Conservation (phyloP, 306 rosid species). For the Quercus parvula region DNA sequence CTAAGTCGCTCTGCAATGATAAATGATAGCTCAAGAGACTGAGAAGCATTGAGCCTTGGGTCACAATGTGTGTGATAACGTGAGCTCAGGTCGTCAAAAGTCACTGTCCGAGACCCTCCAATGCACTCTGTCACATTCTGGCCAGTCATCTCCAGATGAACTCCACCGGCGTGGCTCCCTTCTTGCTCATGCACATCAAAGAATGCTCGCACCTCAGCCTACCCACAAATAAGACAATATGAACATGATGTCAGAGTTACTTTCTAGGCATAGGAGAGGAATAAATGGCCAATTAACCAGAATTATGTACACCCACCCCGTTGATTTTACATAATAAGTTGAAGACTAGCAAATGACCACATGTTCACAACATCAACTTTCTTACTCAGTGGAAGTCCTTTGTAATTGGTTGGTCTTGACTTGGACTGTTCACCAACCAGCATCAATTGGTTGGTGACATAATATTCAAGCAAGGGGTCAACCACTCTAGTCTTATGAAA, state of each 20-base stretch:
- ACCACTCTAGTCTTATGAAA: not conserved
- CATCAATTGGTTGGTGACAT: not conserved
- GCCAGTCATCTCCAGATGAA: slow-evolving; percentile 76
- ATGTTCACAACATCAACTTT: not conserved
- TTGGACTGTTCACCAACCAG: slow-evolving; percentile 2
- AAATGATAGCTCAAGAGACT: slow-evolving; percentile 70
- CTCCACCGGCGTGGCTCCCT: slow-evolving; percentile 79
- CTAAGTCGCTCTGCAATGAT: slow-evolving; percentile 67
- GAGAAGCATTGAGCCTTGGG: slow-evolving; percentile 77
- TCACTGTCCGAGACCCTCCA: slow-evolving; percentile 73
- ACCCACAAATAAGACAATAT: slow-evolving; percentile 6
- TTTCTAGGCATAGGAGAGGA: no score
- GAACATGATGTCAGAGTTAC: not conserved
- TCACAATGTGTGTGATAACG: slow-evolving; percentile 83
- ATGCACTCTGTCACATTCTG: slow-evolving; percentile 84
- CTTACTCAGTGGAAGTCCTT: not conserved
- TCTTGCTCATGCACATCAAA: slow-evolving; percentile 82
- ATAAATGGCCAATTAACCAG: no score
- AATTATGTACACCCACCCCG: no score
- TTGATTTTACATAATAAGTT: no score
- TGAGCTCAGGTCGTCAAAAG: slow-evolving; percentile 66
- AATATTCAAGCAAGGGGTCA: not conserved
- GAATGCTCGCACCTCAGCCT: slow-evolving; percentile 83
- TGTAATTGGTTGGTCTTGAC: not conserved
- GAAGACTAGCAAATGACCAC: not conserved